Conservation (phyloP, 805 yeast genomes). For the Ogataea salicorniae region DNA sequence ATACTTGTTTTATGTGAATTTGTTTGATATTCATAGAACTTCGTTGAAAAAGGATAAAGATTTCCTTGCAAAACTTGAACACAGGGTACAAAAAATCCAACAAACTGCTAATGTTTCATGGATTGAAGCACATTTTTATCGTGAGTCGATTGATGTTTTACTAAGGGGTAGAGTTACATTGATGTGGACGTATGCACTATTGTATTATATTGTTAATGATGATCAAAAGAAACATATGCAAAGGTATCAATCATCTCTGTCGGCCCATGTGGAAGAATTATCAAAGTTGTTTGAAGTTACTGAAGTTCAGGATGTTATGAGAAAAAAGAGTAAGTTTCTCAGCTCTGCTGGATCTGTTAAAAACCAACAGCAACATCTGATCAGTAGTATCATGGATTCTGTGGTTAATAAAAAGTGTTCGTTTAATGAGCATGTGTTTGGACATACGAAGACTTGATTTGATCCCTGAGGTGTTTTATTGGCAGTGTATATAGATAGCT, state of each 20-base stretch:
- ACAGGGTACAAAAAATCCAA: slow-evolving; percentile 60
- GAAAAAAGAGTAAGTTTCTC: slow-evolving; percentile 22
- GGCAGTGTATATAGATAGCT: too few relatives aligned
- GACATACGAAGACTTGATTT: slow-evolving; percentile 3
- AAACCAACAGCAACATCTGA: slow-evolving; percentile 13
- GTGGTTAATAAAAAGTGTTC: slow-evolving; percentile 6
- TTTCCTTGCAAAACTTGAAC: slow-evolving; percentile 58
- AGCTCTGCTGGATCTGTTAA: slow-evolving; percentile 18
- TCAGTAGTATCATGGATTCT: slow-evolving; percentile 24
- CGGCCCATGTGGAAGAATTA: slow-evolving; percentile 26
- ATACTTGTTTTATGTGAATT: slow-evolving; percentile 69
- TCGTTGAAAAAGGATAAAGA: slow-evolving; percentile 69
- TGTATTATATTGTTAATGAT: slow-evolving; percentile 51
- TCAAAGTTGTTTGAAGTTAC: slow-evolving; percentile 33
- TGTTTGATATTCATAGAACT: slow-evolving; percentile 69
- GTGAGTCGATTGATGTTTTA: slow-evolving; percentile 63
- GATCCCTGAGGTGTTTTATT: not conserved
- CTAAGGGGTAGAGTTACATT: slow-evolving; percentile 67
- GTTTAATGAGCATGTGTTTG: not conserved
- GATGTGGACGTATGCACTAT: slow-evolving; percentile 88
- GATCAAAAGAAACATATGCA: slow-evolving; percentile 62
- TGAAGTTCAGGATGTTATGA: slow-evolving; percentile 23
- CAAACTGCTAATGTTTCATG: slow-evolving; percentile 63
- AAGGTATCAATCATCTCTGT: slow-evolving; percentile 21
- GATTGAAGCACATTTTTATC: slow-evolving; percentile 82